These are phyloP conservation scores for Trichosporon asahii DNA, from an alignment of 1,284 basidiomycete genomes.

Conservation along the genomic window DNA sequence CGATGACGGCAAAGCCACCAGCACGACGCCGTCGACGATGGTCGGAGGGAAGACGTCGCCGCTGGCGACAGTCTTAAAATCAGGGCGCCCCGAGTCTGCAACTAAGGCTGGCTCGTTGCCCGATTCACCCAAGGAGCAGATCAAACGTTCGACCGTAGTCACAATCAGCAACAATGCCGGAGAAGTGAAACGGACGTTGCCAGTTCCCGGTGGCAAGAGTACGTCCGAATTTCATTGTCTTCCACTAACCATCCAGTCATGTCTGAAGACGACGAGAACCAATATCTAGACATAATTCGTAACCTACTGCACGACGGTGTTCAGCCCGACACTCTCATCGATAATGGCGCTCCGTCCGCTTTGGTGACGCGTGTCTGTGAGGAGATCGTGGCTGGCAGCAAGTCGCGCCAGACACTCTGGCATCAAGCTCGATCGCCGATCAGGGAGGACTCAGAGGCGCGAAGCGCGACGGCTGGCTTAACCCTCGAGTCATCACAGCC, in stretches of 20 bases:
- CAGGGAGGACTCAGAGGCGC: neutral
- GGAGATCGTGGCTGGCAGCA: slow-evolving; percentile 37
- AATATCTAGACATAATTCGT: slow-evolving; percentile 39
- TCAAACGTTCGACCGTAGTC: slow-evolving; percentile 20
- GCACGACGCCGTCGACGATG: neutral
- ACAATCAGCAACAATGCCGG: slow-evolving; percentile 16
- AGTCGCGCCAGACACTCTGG: slow-evolving; percentile 28
- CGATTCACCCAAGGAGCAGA: neutral
- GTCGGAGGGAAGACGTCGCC: neutral
- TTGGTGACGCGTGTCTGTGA: slow-evolving; percentile 39
- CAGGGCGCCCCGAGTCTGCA: neutral
- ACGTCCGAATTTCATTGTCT: neutral
- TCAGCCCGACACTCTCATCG: slow-evolving; percentile 33
- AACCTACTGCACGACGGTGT: slow-evolving; percentile 37
- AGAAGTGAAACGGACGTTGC: neutral
- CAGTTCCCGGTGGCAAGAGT: slow-evolving; percentile 2
- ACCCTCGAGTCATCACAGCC: neutral
- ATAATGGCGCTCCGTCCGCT: slow-evolving; percentile 32
- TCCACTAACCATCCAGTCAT: slow-evolving; percentile 22
- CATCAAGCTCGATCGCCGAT: slow-evolving; percentile 21
- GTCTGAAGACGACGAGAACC: slow-evolving; percentile 30
- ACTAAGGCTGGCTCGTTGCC: neutral
- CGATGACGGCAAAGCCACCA: neutral
- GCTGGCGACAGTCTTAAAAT: neutral
- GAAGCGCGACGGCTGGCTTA: neutral